Conservation (phyloP, 768 basidiomycete genomes). For the Pisolithus tinctorius region DNA sequence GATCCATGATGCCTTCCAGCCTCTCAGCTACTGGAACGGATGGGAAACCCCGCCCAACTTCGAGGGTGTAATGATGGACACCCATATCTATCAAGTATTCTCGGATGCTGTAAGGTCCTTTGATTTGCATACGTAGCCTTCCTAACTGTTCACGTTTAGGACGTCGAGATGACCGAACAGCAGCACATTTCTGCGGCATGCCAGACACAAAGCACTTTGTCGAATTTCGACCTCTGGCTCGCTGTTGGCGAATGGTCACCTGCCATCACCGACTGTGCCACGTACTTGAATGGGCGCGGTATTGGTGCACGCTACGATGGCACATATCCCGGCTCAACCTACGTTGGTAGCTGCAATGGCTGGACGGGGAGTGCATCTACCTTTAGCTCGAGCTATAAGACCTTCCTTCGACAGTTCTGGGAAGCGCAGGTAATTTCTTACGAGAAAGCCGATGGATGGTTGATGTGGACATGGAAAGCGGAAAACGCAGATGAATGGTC, state of each 20-base stretch:
- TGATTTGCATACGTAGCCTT: not conserved
- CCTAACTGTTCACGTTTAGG: conserved; percentile 23
- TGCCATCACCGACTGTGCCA: conserved; percentile 62
- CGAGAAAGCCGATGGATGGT: conserved; percentile 67
- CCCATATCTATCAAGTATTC: conserved; percentile 77
- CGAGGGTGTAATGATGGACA: conserved; percentile 71
- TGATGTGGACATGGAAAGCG: conserved; percentile 83
- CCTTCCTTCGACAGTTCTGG: conserved; percentile 74
- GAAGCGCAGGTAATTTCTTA: conserved; percentile 77
- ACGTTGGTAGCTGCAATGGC: conserved; percentile 68
- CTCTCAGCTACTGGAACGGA: conserved; percentile 61
- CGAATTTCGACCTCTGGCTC: conserved; percentile 62
- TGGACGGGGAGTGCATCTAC: conserved; percentile 67
- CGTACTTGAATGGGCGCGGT: conserved; percentile 71
- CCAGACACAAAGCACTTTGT: conserved; percentile 35
- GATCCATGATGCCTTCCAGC: conserved; percentile 77
- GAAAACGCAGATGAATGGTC: conserved; percentile 86
- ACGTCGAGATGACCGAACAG: conserved; percentile 37
- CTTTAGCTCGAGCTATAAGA: conserved; percentile 76
- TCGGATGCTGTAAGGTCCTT: conserved; percentile 39
- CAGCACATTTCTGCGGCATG: conserved; percentile 64
- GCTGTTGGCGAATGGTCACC: conserved; percentile 88
- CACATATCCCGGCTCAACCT: conserved; percentile 52
- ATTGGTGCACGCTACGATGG: conserved; percentile 61
- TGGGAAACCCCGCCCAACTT: conserved; percentile 49